Evolutionary conservation across 306 rosid genomes (phyloP).

Genomic region (Quercus glauca): DNA sequence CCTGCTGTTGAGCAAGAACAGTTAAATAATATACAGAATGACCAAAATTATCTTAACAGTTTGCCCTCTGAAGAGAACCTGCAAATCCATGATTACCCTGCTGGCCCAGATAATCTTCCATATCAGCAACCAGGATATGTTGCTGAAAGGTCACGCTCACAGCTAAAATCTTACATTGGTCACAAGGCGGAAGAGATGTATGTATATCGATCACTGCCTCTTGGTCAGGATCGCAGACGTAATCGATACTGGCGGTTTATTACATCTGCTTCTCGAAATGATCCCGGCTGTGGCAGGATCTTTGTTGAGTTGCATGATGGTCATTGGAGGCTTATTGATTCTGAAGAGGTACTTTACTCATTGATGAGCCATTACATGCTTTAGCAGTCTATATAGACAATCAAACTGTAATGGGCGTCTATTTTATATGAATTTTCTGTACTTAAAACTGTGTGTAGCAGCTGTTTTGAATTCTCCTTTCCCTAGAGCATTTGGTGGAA

Average conservation of each 20-base stretch:
- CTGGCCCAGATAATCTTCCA: constrained; percentile 38
- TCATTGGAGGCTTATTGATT: constrained; percentile 71
- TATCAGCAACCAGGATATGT: constrained; percentile 43
- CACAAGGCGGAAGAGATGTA: constrained; percentile 67
- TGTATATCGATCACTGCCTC: constrained; percentile 64
- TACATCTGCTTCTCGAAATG: constrained; percentile 60
- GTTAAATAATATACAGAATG: constrained; percentile 27
- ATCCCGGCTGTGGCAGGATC: constrained; percentile 82
- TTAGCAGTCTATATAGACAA: constrained; percentile 16
- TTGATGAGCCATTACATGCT: constrained; percentile 8
- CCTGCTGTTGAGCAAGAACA: constrained; percentile 32
- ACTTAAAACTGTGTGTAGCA: constrained; percentile 3
- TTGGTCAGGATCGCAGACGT: constrained; percentile 76
- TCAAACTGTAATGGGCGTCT: constrained; percentile 2
- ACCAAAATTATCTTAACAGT: constrained; percentile 27
- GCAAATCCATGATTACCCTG: constrained; percentile 44
- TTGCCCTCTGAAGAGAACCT: constrained; percentile 39
- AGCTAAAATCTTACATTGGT: constrained; percentile 57
- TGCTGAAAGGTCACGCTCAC: constrained; percentile 55
- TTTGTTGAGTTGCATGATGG: constrained; percentile 69
- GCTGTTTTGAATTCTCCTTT: not conserved
- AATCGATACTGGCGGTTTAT: constrained; percentile 76
- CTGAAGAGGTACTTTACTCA: constrained; percentile 57
- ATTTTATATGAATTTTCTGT: constrained; percentile 10
- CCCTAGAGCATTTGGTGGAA: constrained; percentile 10